Percentiles rank a stretch among this genome's conserved stretches.
These are phyloP conservation scores for Coffea canephora DNA, from an alignment of 257 asterid genomes.

Conservation along the genomic window DNA sequence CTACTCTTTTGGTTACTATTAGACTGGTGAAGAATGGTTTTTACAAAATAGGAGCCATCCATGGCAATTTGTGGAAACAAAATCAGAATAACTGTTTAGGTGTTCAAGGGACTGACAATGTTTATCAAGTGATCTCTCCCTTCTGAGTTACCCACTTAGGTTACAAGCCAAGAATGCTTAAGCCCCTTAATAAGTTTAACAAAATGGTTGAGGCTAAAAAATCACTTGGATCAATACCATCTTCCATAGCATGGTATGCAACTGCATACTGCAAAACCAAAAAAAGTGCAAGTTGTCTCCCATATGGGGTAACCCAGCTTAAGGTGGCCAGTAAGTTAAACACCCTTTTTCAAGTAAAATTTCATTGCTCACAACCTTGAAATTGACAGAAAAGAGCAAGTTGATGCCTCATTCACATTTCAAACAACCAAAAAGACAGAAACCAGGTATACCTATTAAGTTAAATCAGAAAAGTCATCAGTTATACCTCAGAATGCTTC, in stretches of 20 bases:
- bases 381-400: background rate
- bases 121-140: background rate
- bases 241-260: no score
- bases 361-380: background rate
- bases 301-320: background rate
- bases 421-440: background rate
- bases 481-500: conserved; percentile 68
- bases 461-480: conserved; percentile 11
- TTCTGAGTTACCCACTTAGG: background rate
- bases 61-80: background rate
- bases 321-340: background rate
- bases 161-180: background rate
- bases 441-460: background rate
- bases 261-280: no score
- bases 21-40: background rate
- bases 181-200: background rate
- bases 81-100: background rate
- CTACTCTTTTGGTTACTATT: background rate
- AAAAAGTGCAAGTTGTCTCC: no score
- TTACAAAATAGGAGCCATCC: background rate
- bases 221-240: background rate
- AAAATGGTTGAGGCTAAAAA: background rate
- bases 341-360: background rate
- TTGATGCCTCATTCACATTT: background rate
- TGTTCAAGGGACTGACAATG: background rate